A percentile compares a stretch with the other conserved stretches of the same genome.
phyloP scores from a whole-genome alignment of 2,329 filamentous ascomycete genomes.

The Corynespora cassiicola region DNA sequence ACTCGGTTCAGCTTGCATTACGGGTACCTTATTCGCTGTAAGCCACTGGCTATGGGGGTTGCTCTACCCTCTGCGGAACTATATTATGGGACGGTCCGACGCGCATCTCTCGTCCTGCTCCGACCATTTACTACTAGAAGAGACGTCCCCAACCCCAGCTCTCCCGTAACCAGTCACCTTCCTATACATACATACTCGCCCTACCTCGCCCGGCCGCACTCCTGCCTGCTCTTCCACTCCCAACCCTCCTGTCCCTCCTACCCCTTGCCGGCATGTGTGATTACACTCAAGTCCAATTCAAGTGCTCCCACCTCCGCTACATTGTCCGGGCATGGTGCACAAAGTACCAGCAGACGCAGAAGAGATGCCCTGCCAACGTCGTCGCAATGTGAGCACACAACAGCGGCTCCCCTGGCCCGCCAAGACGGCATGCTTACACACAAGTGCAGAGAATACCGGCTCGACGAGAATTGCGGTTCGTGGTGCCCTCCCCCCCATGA shows the following conservation, averaged over 20 bases:
- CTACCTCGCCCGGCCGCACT: not conserved
- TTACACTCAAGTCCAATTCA: slow-evolving; percentile 65
- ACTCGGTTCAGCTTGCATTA: slow-evolving; percentile 17
- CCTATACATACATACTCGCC: not conserved
- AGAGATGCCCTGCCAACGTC: slow-evolving; percentile 62
- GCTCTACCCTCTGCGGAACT: slow-evolving; percentile 7
- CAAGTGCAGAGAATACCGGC: slow-evolving; percentile 52
- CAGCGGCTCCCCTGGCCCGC: not conserved
- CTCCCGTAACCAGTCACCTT: no score
- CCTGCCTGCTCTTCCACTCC: slow-evolving; percentile 2
- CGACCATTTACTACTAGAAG: slow-evolving; percentile 13
- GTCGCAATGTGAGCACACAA: slow-evolving; percentile 53
- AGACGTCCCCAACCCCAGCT: slow-evolving; percentile 3
- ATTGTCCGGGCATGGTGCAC: slow-evolving; percentile 64
- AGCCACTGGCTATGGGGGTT: not conserved
- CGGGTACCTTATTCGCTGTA: slow-evolving; percentile 12
- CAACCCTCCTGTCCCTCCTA: slow-evolving; percentile 16
- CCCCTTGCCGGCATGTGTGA: slow-evolving; percentile 59
- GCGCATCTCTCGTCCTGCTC: slow-evolving; percentile 10
- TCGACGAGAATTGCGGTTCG: slow-evolving; percentile 56
- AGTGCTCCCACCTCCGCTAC: slow-evolving; percentile 62
- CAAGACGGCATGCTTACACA: slow-evolving; percentile 15
- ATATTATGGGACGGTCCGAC: slow-evolving; percentile 23
- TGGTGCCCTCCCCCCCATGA: slow-evolving; percentile 7
- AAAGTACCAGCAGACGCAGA: slow-evolving; percentile 61